Conservation (phyloP, 2,329 filamentous ascomycete genomes). For the Aureobasidium sp. region DNA sequence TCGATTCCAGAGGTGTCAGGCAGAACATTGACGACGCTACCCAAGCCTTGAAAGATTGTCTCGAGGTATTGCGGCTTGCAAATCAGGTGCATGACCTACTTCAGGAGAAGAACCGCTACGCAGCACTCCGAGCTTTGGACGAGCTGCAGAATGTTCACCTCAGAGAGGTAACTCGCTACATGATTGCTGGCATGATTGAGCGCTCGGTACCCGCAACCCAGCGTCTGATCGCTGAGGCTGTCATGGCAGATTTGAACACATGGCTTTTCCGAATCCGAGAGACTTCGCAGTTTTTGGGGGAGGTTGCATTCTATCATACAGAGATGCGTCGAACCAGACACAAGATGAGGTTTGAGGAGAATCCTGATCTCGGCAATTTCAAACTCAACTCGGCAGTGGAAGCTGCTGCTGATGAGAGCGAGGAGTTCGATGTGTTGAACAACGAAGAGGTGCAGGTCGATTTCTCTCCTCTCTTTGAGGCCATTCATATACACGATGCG, state of each 20-base stretch:
- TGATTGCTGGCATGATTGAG: slow-evolving; percentile 91
- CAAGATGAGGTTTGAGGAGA: slow-evolving; percentile 70
- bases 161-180: slow-evolving; percentile 89
- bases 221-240: slow-evolving; percentile 87
- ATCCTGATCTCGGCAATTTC: slow-evolving; percentile 71
- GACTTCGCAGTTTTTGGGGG: slow-evolving; percentile 89
- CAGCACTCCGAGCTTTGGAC: slow-evolving; percentile 84
- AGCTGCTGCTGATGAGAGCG: slow-evolving; percentile 86
- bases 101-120: slow-evolving; percentile 90
- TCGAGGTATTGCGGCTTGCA: slow-evolving; percentile 85
- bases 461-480: slow-evolving; percentile 90
- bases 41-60: slow-evolving; percentile 78
- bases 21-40: slow-evolving; percentile 95
- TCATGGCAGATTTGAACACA: slow-evolving; percentile 94
- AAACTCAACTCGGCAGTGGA: slow-evolving; percentile 94
- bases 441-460: slow-evolving; percentile 94
- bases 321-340: slow-evolving; percentile 77
- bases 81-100: slow-evolving; percentile 92
- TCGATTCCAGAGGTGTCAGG: slow-evolving; percentile 83
- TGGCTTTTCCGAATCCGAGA: slow-evolving; percentile 95
- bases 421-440: slow-evolving; percentile 91
- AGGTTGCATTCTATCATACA: slow-evolving; percentile 95
- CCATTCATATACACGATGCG: slow-evolving; percentile 91
- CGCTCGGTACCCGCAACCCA: slow-evolving; percentile 90
- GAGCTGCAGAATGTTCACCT: slow-evolving; percentile 95